Conservation (phyloP, 73 alveolate genomes). For the Urostyla sp. region DNA sequence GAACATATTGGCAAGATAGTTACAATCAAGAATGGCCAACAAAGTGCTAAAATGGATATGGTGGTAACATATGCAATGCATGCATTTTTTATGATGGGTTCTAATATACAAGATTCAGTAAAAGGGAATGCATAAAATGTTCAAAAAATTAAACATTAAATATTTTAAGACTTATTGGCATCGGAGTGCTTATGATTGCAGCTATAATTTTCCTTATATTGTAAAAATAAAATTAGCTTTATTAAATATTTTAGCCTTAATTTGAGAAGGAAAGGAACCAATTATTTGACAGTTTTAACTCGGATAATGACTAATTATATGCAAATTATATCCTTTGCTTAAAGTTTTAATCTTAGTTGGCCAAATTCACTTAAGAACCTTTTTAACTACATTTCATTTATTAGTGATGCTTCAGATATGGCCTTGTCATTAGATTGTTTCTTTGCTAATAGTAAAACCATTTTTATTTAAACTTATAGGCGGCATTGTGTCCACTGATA, state of each 20-base stretch:
- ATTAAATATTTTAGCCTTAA: slow-evolving; percentile 1
- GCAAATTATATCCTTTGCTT: slow-evolving; percentile 57
- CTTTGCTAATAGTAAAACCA: slow-evolving; percentile 25
- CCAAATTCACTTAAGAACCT: slow-evolving; percentile 37
- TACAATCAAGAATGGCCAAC: slow-evolving; percentile 45
- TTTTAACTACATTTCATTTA: slow-evolving; percentile 17
- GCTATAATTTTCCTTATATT: slow-evolving; percentile 16
- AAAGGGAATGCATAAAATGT: slow-evolving; percentile 51
- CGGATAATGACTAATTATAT: slow-evolving; percentile 73
- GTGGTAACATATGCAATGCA: slow-evolving; percentile 60
- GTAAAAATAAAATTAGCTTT: neutral
- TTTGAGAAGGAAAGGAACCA: slow-evolving; percentile 41
- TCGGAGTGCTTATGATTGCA: slow-evolving; percentile 10
- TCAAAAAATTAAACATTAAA: slow-evolving; percentile 26
- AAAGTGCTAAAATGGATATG: slow-evolving; percentile 51
- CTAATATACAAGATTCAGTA: slow-evolving; percentile 21
- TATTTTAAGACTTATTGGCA: slow-evolving; percentile 23
- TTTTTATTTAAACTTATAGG: neutral
- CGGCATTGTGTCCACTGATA: too few species aligned
- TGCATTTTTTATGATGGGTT: slow-evolving; percentile 42
- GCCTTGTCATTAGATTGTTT: slow-evolving; percentile 70
- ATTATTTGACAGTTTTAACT: slow-evolving; percentile 38
- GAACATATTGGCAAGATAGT: slow-evolving; percentile 1
- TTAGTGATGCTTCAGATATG: slow-evolving; percentile 46
- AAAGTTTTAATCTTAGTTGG: slow-evolving; percentile 61